These are phyloP conservation scores for Colletotrichum shisoi DNA, from an alignment of 2,329 filamentous ascomycete genomes.

Conservation along the genomic window DNA sequence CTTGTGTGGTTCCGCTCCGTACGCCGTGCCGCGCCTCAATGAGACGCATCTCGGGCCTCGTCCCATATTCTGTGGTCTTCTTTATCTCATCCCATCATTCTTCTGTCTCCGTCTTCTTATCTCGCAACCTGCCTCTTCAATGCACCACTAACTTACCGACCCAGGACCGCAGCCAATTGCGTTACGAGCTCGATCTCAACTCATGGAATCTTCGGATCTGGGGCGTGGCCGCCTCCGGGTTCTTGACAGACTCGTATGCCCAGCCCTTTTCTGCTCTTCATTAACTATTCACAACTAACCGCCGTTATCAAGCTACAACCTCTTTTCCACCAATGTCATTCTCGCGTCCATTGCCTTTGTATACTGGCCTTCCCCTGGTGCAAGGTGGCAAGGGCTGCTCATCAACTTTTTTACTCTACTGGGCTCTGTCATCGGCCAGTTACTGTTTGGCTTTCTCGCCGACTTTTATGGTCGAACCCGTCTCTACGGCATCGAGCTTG, in stretches of 20 bases:
- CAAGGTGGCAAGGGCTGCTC: conserved; percentile 55
- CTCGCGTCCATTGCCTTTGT: conserved; percentile 62
- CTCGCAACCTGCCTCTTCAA: not conserved
- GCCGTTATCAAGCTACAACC: conserved; percentile 55
- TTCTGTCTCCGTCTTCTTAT: conserved; percentile 10
- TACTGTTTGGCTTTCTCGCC: conserved; percentile 62
- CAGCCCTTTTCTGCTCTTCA: not conserved
- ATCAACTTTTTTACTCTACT: conserved; percentile 63
- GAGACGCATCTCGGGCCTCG: not conserved
- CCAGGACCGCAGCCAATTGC: conserved; percentile 60
- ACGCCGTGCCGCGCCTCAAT: not conserved
- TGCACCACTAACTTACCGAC: conserved; percentile 1
- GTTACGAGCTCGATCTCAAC: conserved; percentile 63
- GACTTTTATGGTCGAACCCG: conserved; percentile 64
- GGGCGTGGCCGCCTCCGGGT: conserved; percentile 64
- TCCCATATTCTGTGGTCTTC: conserved; percentile 2
- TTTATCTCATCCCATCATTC: conserved; percentile 12
- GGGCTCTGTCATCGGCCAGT: conserved; percentile 61
- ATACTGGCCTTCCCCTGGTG: conserved; percentile 57
- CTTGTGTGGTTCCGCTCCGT: not conserved
- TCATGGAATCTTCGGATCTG: conserved; percentile 64
- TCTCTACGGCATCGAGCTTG: conserved; percentile 64
- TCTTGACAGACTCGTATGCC: conserved; percentile 61
- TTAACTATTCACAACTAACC: not conserved
- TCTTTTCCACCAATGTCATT: conserved; percentile 64